Conservation (phyloP, 306 rosid genomes). For the Ammopiptanthus mongolicus region DNA sequence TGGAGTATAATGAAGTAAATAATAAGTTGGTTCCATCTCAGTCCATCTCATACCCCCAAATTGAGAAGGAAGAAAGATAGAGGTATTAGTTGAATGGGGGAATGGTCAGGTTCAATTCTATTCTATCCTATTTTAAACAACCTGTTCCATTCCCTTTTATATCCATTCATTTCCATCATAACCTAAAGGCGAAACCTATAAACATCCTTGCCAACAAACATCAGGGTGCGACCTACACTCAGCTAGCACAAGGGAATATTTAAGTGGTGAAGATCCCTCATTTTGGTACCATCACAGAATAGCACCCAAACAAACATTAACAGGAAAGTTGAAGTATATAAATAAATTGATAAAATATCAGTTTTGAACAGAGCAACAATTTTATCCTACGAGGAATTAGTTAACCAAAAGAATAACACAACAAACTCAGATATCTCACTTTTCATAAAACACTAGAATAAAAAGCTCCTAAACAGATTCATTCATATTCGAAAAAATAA, state of each 20-base stretch:
- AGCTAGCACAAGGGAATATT: background rate
- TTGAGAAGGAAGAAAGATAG: no score
- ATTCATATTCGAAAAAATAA: background rate
- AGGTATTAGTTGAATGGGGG: no score
- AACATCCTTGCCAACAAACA: background rate
- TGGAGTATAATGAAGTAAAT: no score
- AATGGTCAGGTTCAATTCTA: no score
- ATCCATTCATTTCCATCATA: no score
- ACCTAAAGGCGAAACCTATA: background rate
- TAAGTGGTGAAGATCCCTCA: background rate
- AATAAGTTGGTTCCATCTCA: no score
- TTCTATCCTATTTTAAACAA: no score
- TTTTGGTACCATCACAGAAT: background rate
- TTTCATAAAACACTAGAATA: background rate
- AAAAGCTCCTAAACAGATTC: background rate
- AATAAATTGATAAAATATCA: background rate
- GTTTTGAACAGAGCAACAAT: background rate
- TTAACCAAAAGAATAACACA: background rate
- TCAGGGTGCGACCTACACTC: background rate
- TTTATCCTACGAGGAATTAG: background rate
- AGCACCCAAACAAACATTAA: background rate
- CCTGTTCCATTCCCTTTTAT: no score
- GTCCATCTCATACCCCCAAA: no score
- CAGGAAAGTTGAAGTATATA: background rate
- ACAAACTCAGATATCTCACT: background rate